Conservation (phyloP, 805 yeast genomes). For the Saccharomycopsis fermentans region DNA sequence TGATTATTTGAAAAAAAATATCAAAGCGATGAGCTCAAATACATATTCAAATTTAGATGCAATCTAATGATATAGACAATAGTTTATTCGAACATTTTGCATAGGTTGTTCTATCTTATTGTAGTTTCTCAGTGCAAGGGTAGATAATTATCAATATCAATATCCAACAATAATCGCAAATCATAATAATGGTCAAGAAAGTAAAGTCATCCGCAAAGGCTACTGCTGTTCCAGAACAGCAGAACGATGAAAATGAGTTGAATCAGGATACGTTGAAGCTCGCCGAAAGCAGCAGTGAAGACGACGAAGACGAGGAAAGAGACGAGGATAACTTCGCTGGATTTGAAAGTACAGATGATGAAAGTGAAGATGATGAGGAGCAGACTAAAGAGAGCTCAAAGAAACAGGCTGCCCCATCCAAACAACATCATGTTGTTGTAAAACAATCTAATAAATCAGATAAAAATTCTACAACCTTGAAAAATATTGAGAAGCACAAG, state of each 20-base stretch:
- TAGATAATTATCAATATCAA: neutral
- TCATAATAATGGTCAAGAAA: constrained; percentile 16
- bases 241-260: constrained; percentile 22
- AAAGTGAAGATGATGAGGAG: constrained; percentile 17
- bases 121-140: neutral
- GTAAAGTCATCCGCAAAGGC: constrained; percentile 3
- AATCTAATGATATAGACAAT: neutral
- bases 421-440: constrained; percentile 21
- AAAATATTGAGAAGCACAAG: constrained; percentile 23
- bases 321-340: constrained; percentile 18
- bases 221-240: constrained; percentile 17
- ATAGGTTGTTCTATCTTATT: neutral
- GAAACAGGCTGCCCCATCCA: constrained; percentile 18
- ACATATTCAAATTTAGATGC: neutral
- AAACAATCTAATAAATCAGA: constrained; percentile 21
- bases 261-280: constrained; percentile 22
- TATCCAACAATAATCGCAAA: neutral
- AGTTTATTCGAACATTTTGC: neutral
- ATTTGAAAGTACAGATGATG: constrained; percentile 19
- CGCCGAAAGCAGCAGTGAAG: constrained; percentile 21
- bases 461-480: constrained; percentile 19
- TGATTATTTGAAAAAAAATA: neutral
- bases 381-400: constrained; percentile 18
- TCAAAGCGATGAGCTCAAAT: neutral
- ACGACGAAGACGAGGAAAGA: constrained; percentile 18